Evolutionary conservation across 2,329 filamentous ascomycete genomes (phyloP), one percentile per base, ranked within the genome.

Genomic region (Fusarium ambrosium): DNA sequence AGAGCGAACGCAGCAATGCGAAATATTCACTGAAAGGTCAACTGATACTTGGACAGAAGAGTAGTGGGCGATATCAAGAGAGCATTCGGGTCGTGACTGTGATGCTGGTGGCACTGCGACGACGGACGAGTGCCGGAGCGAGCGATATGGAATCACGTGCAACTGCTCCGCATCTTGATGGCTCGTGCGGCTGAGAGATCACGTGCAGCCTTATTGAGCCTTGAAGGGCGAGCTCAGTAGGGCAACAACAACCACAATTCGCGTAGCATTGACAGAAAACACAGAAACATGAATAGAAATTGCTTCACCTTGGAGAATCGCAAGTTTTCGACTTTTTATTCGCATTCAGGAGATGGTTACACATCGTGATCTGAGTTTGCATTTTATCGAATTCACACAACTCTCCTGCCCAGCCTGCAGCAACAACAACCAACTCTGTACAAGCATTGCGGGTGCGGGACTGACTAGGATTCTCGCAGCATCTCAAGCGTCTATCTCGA

Each of bases 11-110:
- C 78, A 75, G 77, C 71, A 73, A 69, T 72, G 72, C 76, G 75
- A 75, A 69, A 80, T 82, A 80, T 81, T 79, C 75, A 80, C 79
- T 82, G 77, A 78, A 81, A 78, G 78, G 74, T 79, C 81, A 84
- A 85, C 81, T 79, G 76, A 83, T 85, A 84, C 80, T 84, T 80
- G 72, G 70, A 79, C 80, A 80, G 81, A 84, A 82, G 75, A 80
- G 82, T 80, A 79, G 80, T 79, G 78, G 79, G 73, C 78, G 80
- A 82, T 83, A 82, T 82, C 72, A 77, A 79, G 70, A 75, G 73
- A 73, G 72, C 68, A 69, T 68, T 55, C 58, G 65, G 51, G 71
- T 76, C 66, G 72, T 71, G 70, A 70, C 75, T 68, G 62, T 71
- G 70, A 75, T 71, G 69, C 72, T 72, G 72, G 71, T 68, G 75